Percentiles rank a stretch among this genome's conserved stretches.
phyloP scores from a whole-genome alignment of 2,329 filamentous ascomycete genomes.

The Botrytis elliptica region DNA sequence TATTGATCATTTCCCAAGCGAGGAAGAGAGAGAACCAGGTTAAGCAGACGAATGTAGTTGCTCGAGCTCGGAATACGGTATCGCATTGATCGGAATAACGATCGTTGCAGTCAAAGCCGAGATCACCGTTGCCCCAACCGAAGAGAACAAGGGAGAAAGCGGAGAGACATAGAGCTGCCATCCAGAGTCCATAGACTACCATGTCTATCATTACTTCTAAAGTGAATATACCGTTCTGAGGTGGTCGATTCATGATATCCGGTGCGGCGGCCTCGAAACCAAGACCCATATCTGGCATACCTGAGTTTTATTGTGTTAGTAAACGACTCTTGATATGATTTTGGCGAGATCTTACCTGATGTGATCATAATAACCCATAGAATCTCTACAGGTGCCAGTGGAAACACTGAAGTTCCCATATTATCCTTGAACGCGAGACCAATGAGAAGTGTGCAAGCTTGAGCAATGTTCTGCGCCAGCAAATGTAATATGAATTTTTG shows the following conservation, averaged over 20 bases:
- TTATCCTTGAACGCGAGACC: slow-evolving; percentile 79
- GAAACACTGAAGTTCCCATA: slow-evolving; percentile 74
- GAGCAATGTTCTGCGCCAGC: slow-evolving; percentile 73
- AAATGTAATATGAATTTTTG: slow-evolving; percentile 68
- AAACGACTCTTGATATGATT: neutral
- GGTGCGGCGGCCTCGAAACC: slow-evolving; percentile 73
- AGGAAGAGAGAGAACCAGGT: slow-evolving; percentile 77
- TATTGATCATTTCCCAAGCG: slow-evolving; percentile 75
- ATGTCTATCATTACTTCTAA: slow-evolving; percentile 76
- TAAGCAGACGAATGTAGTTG: slow-evolving; percentile 70
- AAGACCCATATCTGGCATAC: slow-evolving; percentile 81
- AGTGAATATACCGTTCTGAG: slow-evolving; percentile 76
- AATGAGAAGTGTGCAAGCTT: slow-evolving; percentile 77
- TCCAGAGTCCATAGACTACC: slow-evolving; percentile 74
- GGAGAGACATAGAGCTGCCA: slow-evolving; percentile 66
- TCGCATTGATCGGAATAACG: slow-evolving; percentile 54
- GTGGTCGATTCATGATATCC: slow-evolving; percentile 76
- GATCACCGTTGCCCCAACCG: slow-evolving; percentile 53
- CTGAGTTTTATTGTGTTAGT: slow-evolving; percentile 17
- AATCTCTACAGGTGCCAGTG: slow-evolving; percentile 80
- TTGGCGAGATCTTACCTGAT: slow-evolving; percentile 50
- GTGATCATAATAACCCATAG: slow-evolving; percentile 96
- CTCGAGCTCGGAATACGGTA: slow-evolving; percentile 67
- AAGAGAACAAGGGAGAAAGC: slow-evolving; percentile 65
- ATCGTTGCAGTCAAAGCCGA: slow-evolving; percentile 62